Evolutionary conservation across 352 stramenopile species (phyloP), one percentile per base, ranked within the genome.

Genomic region (Pythium sukuiense): DNA sequence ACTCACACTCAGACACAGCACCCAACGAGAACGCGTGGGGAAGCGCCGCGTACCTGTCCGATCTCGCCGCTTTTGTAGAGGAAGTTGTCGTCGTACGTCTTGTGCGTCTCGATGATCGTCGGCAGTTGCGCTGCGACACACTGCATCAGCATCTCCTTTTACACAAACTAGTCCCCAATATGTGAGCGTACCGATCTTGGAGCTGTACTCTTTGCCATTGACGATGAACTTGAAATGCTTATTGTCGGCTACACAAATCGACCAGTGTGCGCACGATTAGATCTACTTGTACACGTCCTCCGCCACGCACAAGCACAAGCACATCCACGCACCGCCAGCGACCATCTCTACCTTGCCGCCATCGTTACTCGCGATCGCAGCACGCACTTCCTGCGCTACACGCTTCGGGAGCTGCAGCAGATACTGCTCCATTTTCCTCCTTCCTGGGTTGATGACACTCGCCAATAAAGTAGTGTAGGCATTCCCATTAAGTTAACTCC

Each of bases 61-160:
- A 96, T 93, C 61, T 96, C 87, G 43, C 85, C 84, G 50, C 85
- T 93, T 59, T 96, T 96, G 77, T 96, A 96, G 43, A 94, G 91
- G 37, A 94, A 87, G 39, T 91, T 92, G 64, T 94, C 85, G 50
- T 96, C 87, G 59, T 96, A 96, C 16, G 87, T 96, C 71, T 96
- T 96, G 78, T 96, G 87, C 3, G 85, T 96, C 75, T 96, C 87
- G 26, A 96, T 54, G 65, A 96, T 93, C 30, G 75, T 87, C 52
- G 87, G 87, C 55, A 96, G 65, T 74, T 96, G 84, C n/a, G 81
- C 87, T 96, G 63, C 16, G 48, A 39, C 27, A 11, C 53, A 8
- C 8, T 58, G n/a, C 14, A 58, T 29, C 26, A 43, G 41, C 54
- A 32, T 26, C 66, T 20, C 7, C 32, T 26, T 65, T n/a, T 32